Base-by-base conservation (phyloP, 805 yeast species). In the Ogataea dorogensis region DNA sequence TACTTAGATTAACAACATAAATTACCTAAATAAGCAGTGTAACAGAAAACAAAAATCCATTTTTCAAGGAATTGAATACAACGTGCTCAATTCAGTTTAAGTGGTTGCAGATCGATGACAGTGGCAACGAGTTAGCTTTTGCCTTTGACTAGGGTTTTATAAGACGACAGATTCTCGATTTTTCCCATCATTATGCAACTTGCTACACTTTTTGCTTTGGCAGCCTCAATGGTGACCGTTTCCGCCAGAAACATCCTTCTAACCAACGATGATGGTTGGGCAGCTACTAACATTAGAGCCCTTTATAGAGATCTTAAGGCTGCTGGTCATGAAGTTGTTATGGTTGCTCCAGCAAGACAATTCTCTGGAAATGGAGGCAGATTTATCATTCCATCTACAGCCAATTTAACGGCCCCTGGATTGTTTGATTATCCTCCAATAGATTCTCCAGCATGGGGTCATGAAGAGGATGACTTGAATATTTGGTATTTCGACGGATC, bases 261-360 rank as follows among this genome's bases (percentile, higher is more conserved):
- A 24, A 68, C 79, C 42, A 75, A 76, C 48, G 81, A 76, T 50
- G 81, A 76, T 45, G 70, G 74, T 13, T 76, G 76, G 75, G 72
- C 70, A 3, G 59, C 79, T 5, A 71, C 79, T 31, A 73, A 73
- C 50, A 71, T 76, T 51, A 68, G 81, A 52, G 77, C 80, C 11
- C 56, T 75, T 9, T 76, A 75, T 65, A 56, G 67, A 33, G 73
- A 63, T 22, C 64, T 73, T 43, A 64, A 54, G 17, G 47, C 50
- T 8, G 77, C 71, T n/a, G 77, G 76, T 19, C 70, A 74, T 51
- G 63, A 59, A 38, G 79, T 72, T 26, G 56, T 67, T 32, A 46
- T 71, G 47, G 75, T 70, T 23, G 79, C 79, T 8, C 79, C 80
- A 31, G 72, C 66, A 16, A 64, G 65, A 24, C 73, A 70, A 46